These are phyloP conservation scores for Blastocystis sp. DNA, from an alignment of 352 stramenopile species.

Conservation along the genomic window DNA sequence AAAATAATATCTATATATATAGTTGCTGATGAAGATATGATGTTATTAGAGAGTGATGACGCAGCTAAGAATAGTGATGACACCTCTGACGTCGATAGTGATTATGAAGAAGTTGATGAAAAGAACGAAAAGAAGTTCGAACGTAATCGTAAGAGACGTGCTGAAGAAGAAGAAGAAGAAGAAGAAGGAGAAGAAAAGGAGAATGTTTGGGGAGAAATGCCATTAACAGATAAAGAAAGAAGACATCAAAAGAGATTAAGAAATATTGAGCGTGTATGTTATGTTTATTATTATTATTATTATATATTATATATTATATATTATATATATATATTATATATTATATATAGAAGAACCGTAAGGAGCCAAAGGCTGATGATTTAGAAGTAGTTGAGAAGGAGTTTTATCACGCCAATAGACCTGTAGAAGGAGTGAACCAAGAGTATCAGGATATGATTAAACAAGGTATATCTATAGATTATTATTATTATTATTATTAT, in stretches of 20 bases:
- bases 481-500: no score
- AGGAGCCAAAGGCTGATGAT: slow-evolving; percentile 37
- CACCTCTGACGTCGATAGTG: background rate
- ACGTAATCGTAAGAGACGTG: background rate
- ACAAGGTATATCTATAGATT: no score
- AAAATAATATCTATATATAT: no score
- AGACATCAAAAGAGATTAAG: slow-evolving; percentile 85
- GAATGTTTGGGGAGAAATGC: slow-evolving; percentile 54
- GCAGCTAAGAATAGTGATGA: slow-evolving; percentile 4
- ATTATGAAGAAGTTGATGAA: slow-evolving; percentile 14
- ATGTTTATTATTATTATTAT: no score
- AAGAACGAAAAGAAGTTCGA: slow-evolving; percentile 22
- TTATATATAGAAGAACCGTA: slow-evolving; percentile 35
- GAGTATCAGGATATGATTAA: slow-evolving; percentile 54
- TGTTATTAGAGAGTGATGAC: no score
- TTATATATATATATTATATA: no score
- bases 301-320: no score
- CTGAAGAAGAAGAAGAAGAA: slow-evolving; percentile 9
- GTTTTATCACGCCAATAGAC: slow-evolving; percentile 28
- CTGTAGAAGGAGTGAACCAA: slow-evolving; percentile 45
- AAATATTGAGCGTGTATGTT: slow-evolving; percentile 61
- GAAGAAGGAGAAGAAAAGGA: background rate
- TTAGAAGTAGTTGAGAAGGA: slow-evolving; percentile 10
- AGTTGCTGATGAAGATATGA: no score
- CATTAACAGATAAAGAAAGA: slow-evolving; percentile 90